phyloP scores from a whole-genome alignment of 768 basidiomycete genomes.

The Suillus sp. region DNA sequence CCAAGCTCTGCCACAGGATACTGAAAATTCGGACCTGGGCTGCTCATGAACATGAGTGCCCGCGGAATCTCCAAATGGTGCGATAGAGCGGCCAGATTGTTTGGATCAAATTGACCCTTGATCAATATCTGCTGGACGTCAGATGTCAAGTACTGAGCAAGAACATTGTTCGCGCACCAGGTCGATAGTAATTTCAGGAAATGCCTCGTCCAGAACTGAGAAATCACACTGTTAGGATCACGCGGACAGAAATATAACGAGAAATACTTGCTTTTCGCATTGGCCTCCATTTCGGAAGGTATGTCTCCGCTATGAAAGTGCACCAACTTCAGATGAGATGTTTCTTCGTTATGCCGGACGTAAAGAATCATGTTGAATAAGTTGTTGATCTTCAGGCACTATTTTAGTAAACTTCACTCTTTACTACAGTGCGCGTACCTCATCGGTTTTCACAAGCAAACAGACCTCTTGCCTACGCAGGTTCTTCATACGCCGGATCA shows the following conservation, averaged over 20 bases:
- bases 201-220: constrained; percentile 60
- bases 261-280: constrained; percentile 51
- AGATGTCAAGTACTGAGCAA: not conserved
- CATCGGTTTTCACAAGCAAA: constrained; percentile 63
- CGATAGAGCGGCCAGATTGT: constrained; percentile 50
- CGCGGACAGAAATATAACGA: not conserved
- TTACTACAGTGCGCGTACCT: constrained; percentile 42
- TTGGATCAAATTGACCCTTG: constrained; percentile 45
- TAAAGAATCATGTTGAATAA: constrained; percentile 69
- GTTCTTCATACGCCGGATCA: constrained; percentile 47
- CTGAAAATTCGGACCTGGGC: constrained; percentile 50
- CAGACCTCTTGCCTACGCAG: constrained; percentile 59
- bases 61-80: constrained; percentile 50
- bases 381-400: constrained; percentile 54
- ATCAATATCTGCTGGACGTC: constrained; percentile 44
- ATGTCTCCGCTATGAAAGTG: constrained; percentile 62
- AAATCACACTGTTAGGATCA: not conserved
- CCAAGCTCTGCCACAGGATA: constrained; percentile 52
- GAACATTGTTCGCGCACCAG: constrained; percentile 39
- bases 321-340: constrained; percentile 66
- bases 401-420: not conserved
- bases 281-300: constrained; percentile 74
- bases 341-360: constrained; percentile 68
- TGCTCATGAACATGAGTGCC: constrained; percentile 64
- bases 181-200: constrained; percentile 66